Conservation (phyloP, 2,329 filamentous ascomycete genomes). For the Fusarium oxysporum region DNA sequence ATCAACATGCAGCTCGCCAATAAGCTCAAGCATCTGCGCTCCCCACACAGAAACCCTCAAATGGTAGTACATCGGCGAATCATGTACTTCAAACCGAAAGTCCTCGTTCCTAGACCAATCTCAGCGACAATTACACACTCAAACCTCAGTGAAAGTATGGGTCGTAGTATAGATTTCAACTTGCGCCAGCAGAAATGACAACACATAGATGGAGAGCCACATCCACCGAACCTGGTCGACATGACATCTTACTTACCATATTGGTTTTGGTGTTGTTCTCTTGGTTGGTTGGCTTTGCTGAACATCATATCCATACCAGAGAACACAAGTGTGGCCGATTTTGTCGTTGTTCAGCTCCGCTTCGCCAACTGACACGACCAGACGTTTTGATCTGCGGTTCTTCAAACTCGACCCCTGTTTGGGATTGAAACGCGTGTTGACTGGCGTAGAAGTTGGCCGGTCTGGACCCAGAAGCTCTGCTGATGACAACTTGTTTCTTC, state of each 20-base stretch:
- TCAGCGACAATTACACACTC: conserved; percentile 30
- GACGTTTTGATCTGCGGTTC: conserved; percentile 3
- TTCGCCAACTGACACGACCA: conserved; percentile 33
- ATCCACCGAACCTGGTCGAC: conserved; percentile 10
- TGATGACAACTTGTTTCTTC: conserved; percentile 28
- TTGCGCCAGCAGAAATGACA: conserved; percentile 7
- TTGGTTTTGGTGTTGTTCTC: conserved; percentile 37
- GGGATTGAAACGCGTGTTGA: background rate
- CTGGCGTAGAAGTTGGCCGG: conserved; percentile 26
- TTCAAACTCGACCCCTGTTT: conserved; percentile 16
- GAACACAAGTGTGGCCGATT: conserved; percentile 39
- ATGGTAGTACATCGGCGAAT: conserved; percentile 45
- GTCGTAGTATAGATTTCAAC: background rate
- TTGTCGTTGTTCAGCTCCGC: conserved; percentile 36
- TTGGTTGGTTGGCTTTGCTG: conserved; percentile 36
- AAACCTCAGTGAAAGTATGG: conserved; percentile 15
- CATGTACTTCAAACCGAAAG: conserved; percentile 41
- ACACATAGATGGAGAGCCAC: background rate
- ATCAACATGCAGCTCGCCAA: conserved; percentile 43
- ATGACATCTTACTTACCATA: conserved; percentile 40
- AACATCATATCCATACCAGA: conserved; percentile 44
- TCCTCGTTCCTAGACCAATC: conserved; percentile 41
- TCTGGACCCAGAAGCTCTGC: conserved; percentile 35
- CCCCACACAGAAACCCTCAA: conserved; percentile 44
- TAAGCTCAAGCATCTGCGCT: conserved; percentile 42